phyloP scores from a whole-genome alignment of 2,329 filamentous ascomycete species.

The Penicillium sumatraense region DNA sequence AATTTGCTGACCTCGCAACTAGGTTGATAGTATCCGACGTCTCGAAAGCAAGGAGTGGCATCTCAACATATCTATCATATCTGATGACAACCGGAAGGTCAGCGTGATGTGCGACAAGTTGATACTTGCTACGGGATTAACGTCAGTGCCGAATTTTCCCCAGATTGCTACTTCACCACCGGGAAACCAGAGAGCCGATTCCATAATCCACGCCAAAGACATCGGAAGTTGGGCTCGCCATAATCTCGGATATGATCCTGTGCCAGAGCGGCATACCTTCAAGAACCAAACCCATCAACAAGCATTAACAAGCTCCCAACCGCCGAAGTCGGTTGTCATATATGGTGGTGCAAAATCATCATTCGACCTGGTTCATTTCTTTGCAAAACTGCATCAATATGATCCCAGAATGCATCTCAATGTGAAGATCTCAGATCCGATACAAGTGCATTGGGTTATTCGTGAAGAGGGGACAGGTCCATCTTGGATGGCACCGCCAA shows the following conservation, averaged over 20 bases:
- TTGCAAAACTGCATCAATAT: conserved; percentile 28
- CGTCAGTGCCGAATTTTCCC: conserved; percentile 30
- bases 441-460: conserved; percentile 32
- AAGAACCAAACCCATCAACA: background rate
- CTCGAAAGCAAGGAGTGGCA: conserved; percentile 29
- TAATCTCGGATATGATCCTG: conserved; percentile 26
- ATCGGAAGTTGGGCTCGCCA: conserved; percentile 27
- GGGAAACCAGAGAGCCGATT: background rate
- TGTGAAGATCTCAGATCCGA: conserved; percentile 4
- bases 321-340: conserved; percentile 24
- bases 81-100: background rate
- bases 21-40: conserved; percentile 27
- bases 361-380: conserved; percentile 32
- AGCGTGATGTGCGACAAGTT: conserved; percentile 32
- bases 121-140: conserved; percentile 33
- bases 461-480: conserved; percentile 24
- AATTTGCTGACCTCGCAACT: background rate
- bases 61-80: conserved; percentile 18
- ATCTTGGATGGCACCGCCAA: conserved; percentile 30
- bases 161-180: background rate
- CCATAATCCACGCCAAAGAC: conserved; percentile 29
- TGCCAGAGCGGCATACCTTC: background rate
- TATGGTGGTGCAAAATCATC: conserved; percentile 33
- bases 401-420: conserved; percentile 15
- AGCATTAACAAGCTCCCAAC: background rate